Percentiles rank a stretch among this genome's conserved stretches.
These are phyloP conservation scores for Syzygium malaccense DNA, from an alignment of 441 rosid species.

Conservation along the genomic window DNA sequence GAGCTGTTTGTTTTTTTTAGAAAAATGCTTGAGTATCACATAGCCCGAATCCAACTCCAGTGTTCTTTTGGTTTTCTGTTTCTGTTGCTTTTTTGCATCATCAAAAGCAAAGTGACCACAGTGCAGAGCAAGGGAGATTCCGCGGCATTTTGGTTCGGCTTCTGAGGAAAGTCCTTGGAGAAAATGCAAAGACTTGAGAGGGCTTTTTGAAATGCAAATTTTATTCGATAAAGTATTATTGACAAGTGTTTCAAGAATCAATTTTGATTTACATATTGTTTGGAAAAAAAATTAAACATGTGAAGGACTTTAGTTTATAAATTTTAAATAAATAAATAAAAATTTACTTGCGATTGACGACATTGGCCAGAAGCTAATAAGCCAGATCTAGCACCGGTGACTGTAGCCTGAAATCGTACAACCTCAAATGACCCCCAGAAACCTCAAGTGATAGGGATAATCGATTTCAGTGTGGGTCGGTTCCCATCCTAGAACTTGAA, in stretches of 20 bases:
- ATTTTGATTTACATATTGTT: neutral
- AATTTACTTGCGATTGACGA: fast-evolving
- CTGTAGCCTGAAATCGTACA: neutral
- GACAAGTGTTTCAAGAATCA: fast-evolving
- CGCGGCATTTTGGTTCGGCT: neutral
- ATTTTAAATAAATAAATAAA: neutral
- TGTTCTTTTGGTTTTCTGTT: neutral
- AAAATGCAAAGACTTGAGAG: too few species aligned
- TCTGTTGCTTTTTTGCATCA: constrained; percentile 10
- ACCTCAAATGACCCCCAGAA: too few species aligned
- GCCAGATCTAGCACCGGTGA: neutral
- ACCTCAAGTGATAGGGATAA: neutral
- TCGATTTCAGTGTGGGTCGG: too few species aligned
- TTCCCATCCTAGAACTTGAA: too few species aligned
- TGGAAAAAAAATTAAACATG: neutral
- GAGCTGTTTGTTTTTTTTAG: neutral
- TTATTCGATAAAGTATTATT: neutral
- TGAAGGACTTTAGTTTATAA: too few species aligned
- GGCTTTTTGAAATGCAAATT: neutral
- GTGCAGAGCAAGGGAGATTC: neutral
- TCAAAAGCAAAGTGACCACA: constrained; percentile 20
- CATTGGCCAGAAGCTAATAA: neutral
- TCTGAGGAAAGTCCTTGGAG: too few species aligned
- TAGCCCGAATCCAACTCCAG: constrained; percentile 13
- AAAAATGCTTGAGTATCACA: neutral